phyloP scores from a whole-genome alignment of 192 early-diverging fungal genomes.

The Backusella macrospora region DNA sequence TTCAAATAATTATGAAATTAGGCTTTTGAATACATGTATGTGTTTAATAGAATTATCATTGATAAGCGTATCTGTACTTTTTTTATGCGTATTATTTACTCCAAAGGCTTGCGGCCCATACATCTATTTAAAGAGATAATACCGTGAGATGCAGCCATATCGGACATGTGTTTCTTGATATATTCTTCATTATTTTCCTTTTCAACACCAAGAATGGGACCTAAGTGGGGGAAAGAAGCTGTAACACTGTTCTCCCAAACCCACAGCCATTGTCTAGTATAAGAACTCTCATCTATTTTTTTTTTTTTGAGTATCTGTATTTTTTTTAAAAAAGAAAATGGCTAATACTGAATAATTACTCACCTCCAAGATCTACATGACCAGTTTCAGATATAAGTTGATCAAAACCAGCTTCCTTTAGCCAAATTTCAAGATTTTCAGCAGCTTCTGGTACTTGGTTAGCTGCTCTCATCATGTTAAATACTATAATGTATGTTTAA shows the following conservation, averaged over 20 bases:
- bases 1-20: too few relatives aligned
- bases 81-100: neutral
- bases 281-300: neutral
- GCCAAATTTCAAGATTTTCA: neutral
- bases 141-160: neutral
- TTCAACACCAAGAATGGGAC: neutral
- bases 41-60: too few relatives aligned
- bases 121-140: neutral
- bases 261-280: neutral
- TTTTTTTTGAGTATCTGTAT: neutral
- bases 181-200: conserved; percentile 2
- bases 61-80: too few relatives aligned
- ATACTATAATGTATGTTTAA: conserved; percentile 3
- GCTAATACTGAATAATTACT: neutral
- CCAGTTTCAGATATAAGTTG: neutral
- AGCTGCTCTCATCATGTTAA: neutral
- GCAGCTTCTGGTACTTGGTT: conserved; percentile 7
- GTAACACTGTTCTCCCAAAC: conserved; percentile 1
- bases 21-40: too few relatives aligned
- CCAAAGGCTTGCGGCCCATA: neutral
- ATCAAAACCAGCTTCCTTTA: neutral
- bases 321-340: too few relatives aligned
- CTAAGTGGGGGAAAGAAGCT: neutral
- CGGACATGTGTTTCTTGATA: neutral
- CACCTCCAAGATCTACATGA: neutral